A percentile compares a stretch with the other conserved stretches of the same genome.
Conservation (phyloP, 495 filamentous ascomycete species). For the Podospora sp. region DNA sequence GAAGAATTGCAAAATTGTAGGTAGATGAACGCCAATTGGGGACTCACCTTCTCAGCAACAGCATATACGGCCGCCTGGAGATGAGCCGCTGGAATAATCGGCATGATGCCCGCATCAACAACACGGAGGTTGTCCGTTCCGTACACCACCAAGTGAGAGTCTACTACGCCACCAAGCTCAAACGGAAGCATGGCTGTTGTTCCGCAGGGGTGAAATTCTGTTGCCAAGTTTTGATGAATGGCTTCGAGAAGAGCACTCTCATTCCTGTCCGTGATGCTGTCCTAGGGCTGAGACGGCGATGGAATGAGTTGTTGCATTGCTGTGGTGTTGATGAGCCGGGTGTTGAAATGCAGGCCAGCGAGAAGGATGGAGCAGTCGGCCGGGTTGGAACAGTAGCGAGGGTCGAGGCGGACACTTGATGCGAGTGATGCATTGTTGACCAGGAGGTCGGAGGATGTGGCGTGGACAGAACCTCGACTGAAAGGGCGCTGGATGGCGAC, state of each 20-base stretch:
- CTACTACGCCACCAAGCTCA: conserved; percentile 3
- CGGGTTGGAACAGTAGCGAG: conserved; percentile 38
- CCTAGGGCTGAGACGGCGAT: conserved; percentile 19
- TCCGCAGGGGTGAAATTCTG: conserved; percentile 25
- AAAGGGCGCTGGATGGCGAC: conserved; percentile 38
- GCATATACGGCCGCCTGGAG: conserved; percentile 7
- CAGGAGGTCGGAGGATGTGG: conserved; percentile 38
- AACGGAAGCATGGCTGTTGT: conserved; percentile 9
- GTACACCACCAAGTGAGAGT: neutral
- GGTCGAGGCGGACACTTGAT: conserved; percentile 36
- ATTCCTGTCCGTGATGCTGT: neutral
- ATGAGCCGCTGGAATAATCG: conserved; percentile 3
- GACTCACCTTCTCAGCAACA: conserved; percentile 2
- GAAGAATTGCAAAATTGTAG: neutral
- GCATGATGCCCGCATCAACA: conserved; percentile 5
- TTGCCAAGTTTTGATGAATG: conserved; percentile 23
- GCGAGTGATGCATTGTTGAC: conserved; percentile 27
- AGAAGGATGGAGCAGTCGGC: conserved; percentile 36
- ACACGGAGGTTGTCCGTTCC: neutral
- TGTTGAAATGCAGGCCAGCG: conserved; percentile 27
- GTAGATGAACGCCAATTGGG: no score
- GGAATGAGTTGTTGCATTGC: conserved; percentile 37
- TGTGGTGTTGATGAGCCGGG: conserved; percentile 40
- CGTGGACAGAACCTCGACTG: conserved; percentile 42
- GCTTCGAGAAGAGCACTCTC: conserved; percentile 27